Evolutionary conservation across 2,329 filamentous ascomycete genomes (phyloP).

Genomic region (Diaporthe velutina): DNA sequence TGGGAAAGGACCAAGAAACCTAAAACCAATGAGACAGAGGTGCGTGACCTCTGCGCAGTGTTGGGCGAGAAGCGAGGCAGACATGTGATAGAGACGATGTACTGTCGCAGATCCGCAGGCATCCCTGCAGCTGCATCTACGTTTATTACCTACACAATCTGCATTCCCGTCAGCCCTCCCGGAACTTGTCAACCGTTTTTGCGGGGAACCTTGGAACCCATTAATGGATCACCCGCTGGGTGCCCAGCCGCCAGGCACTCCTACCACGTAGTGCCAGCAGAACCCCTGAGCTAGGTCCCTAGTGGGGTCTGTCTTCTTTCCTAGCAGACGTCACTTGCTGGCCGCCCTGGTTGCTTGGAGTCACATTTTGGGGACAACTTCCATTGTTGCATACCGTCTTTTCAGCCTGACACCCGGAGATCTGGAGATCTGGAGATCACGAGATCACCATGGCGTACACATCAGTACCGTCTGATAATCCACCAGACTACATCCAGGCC

Average conservation of each 20-base stretch:
- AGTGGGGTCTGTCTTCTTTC: conserved; percentile 1
- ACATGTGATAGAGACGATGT: conserved; percentile 24
- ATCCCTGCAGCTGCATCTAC: conserved; percentile 19
- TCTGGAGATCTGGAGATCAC: not conserved
- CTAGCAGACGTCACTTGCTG: conserved; percentile 19
- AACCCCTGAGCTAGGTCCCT: conserved; percentile 14
- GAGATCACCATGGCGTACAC: conserved; percentile 38
- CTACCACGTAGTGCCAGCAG: conserved; percentile 8
- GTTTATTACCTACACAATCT: too few species aligned
- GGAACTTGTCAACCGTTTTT: conserved; percentile 18
- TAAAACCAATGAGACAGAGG: not conserved
- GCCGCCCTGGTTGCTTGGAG: not conserved
- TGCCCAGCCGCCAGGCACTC: not conserved
- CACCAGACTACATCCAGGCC: conserved; percentile 60
- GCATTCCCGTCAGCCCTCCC: not conserved
- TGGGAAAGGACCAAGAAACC: not conserved
- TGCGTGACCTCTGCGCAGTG: conserved; percentile 23
- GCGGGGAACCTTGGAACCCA: conserved; percentile 11
- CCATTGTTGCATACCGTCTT: not conserved
- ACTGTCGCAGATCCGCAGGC: conserved; percentile 23
- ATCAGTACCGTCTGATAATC: conserved; percentile 52
- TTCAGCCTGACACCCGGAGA: conserved; percentile 24
- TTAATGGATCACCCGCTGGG: not conserved
- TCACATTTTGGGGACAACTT: not conserved
- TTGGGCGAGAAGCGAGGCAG: conserved; percentile 15